Evolutionary conservation across 169 alveolate species (phyloP).

Genomic region (Eimeria necatrix): DNA sequence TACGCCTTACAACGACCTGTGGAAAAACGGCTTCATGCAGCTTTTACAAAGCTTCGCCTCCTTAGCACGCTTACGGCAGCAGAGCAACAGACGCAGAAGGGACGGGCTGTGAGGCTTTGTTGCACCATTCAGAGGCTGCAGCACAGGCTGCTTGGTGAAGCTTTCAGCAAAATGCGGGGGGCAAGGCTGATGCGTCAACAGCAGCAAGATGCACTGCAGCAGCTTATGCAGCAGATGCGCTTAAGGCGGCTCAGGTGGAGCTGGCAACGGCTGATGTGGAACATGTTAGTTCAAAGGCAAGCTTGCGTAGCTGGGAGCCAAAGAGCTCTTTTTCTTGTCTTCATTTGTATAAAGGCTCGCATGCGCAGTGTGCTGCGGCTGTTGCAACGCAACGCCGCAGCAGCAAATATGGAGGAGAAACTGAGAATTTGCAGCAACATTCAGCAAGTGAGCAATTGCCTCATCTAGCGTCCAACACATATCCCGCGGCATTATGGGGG

Average conservation of each 20-base stretch:
- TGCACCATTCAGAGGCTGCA: not conserved
- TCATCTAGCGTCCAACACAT: not conserved
- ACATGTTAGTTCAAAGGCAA: not conserved
- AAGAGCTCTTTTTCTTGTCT: slow-evolving; percentile 18
- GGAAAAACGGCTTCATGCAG: slow-evolving; percentile 23
- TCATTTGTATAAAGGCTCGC: slow-evolving; percentile 42
- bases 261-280: slow-evolving; percentile 46
- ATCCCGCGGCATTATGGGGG: not conserved
- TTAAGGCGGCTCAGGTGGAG: slow-evolving; percentile 30
- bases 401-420: slow-evolving; percentile 6
- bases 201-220: slow-evolving; percentile 44
- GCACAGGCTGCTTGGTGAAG: not conserved
- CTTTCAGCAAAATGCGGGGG: not conserved
- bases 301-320: not conserved
- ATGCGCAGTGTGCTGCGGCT: slow-evolving; percentile 23
- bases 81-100: not conserved
- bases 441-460: not conserved
- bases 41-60: not conserved
- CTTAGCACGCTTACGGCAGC: not conserved
- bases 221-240: slow-evolving; percentile 50
- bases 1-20: not conserved
- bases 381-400: slow-evolving; percentile 31
- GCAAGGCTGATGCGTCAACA: not conserved
- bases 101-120: slow-evolving; percentile 13
- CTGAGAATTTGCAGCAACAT: slow-evolving; percentile 37